These are phyloP conservation scores for Mortierella sp. DNA, from an alignment of 371 early-diverging fungal genomes.

Conservation along the genomic window DNA sequence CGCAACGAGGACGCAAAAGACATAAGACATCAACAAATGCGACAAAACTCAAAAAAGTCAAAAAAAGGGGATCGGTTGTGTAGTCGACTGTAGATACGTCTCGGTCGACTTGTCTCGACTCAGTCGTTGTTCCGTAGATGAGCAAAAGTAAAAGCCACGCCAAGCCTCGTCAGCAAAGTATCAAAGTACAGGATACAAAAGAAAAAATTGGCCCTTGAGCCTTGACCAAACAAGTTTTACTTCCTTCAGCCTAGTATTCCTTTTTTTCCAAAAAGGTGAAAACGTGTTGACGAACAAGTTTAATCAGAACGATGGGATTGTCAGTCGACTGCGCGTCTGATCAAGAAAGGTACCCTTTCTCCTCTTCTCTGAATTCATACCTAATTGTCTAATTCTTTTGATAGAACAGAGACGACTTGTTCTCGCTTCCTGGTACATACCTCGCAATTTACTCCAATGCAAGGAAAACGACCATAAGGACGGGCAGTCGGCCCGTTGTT, in stretches of 20 bases:
- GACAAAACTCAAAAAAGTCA: not conserved
- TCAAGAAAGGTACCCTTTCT: not conserved
- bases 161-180: not conserved
- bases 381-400: not conserved
- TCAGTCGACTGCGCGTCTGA: not conserved
- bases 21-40: not conserved
- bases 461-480: not conserved
- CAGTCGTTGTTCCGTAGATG: not conserved
- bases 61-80: not conserved
- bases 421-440: not conserved
- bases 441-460: not conserved
- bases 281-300: not conserved
- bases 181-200: not conserved
- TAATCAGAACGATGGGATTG: not conserved
- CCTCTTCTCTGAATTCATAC: not conserved
- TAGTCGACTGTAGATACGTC: too few relatives aligned
- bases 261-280: not conserved
- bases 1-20: slow-evolving; percentile 6
- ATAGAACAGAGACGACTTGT: not conserved
- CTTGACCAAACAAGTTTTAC: not conserved
- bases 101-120: not conserved
- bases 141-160: not conserved
- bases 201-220: not conserved
- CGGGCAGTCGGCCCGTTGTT: not conserved
- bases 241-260: not conserved